Evolutionary conservation across 177 flowering plant genomes (phyloP).

Genomic region (Vitis hybrid): DNA sequence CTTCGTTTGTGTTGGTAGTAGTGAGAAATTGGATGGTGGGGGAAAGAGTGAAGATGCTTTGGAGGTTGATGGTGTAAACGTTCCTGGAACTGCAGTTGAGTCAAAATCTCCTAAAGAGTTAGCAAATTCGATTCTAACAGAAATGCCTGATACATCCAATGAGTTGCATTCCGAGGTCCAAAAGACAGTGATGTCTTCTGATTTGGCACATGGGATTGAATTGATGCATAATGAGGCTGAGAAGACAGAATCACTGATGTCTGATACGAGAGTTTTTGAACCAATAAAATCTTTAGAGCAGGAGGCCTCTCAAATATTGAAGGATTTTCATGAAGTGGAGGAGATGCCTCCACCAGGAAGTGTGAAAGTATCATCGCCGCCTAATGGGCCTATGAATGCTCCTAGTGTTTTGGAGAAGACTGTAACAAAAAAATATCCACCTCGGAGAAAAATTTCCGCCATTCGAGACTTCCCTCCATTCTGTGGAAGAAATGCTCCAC

Average conservation of each 20-base stretch:
- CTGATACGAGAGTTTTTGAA: slow-evolving; percentile 7
- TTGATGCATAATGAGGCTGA: background rate
- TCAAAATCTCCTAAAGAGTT: background rate
- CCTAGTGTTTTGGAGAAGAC: slow-evolving; percentile 12
- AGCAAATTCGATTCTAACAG: background rate
- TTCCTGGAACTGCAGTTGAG: slow-evolving; percentile 6
- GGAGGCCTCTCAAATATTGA: background rate
- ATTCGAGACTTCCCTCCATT: slow-evolving; percentile 62
- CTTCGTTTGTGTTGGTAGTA: background rate
- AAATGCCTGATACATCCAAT: background rate
- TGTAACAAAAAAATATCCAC: slow-evolving; percentile 35
- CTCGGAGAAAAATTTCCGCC: slow-evolving; percentile 54
- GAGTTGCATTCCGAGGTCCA: background rate
- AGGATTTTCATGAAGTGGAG: slow-evolving; percentile 3
- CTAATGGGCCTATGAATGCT: background rate
- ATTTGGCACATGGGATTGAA: background rate
- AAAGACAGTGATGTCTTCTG: slow-evolving; percentile 2
- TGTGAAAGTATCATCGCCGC: background rate
- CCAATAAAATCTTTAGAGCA: background rate
- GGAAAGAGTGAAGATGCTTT: slow-evolving; percentile 1
- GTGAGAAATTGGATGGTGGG: slow-evolving; percentile 1
- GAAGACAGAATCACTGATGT: background rate
- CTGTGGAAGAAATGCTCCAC: slow-evolving; percentile 52
- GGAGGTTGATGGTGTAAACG: slow-evolving; percentile 1
- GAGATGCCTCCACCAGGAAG: background rate